Evolutionary conservation across 2,329 filamentous ascomycete genomes (phyloP), one percentile per base, ranked within the genome.

Genomic region (Ophiostoma perfectum): DNA sequence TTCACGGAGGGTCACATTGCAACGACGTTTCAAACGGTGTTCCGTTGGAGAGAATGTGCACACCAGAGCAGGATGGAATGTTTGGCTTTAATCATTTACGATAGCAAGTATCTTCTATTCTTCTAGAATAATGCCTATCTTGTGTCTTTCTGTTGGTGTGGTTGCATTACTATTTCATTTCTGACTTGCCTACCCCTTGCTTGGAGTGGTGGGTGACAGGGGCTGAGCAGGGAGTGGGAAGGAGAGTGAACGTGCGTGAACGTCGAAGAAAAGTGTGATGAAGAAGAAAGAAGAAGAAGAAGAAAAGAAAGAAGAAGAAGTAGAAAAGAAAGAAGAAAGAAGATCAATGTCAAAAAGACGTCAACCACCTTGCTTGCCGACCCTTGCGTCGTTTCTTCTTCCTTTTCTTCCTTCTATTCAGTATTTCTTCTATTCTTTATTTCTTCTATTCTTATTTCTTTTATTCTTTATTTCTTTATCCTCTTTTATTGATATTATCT

Each of bases 191-290:
- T 36, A 55, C n/a, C 49, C 49, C 49, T 55, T 55, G 49, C 49
- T 55, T 55, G 47, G 27, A 27, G 49, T 55, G 49, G 49, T 55
- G 49, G 49, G 49, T 55, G 49, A 27, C 49, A 55, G 49, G 49
- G 49, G 49, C 49, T 55, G 49, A 55, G 49, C 49, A 55, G 49
- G 49, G n/a, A 55, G 49, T n/a, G 47, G 16, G 8, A 16, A 5
- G n/a, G 9, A 18, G 27, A 55, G 8, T 38, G n/a, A 39, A 18
- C 27, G 36, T 6, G 58, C 12, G n/a, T 7, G 36, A 14, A 38
- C 52, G 12, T 16, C 11, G 18, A 18, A 49, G 3, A 27, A 7
- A 52, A 52, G 14, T n/a, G 16, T 7, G 7, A 7, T 4, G 7
- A 60, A 27, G 12, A n/a, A 62, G 1, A 27, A 62, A 62, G 12